Conservation (phyloP, 108 stramenopile genomes). For the Skeletonema menzelii region DNA sequence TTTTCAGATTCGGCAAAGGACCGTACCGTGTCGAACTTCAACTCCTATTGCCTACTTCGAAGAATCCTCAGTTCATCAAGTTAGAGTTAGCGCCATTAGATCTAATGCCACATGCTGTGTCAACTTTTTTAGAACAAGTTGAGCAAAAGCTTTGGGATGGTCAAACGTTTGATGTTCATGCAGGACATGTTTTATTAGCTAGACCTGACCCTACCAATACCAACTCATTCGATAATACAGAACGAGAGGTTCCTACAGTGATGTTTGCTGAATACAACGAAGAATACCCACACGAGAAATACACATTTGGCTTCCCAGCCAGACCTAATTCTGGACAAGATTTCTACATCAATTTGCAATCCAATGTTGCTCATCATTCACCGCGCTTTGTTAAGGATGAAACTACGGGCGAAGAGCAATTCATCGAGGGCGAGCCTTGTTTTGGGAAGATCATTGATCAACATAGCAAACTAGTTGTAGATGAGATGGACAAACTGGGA, state of each 20-base stretch:
- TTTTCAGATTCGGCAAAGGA: slow-evolving; percentile 44
- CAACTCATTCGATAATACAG: slow-evolving; percentile 32
- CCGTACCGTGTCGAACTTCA: slow-evolving; percentile 60
- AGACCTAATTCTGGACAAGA: slow-evolving; percentile 68
- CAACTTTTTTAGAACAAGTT: slow-evolving; percentile 76
- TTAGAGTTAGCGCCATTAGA: slow-evolving; percentile 63
- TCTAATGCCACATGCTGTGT: slow-evolving; percentile 72
- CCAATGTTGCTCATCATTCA: slow-evolving; percentile 79
- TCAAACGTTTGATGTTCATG: slow-evolving; percentile 62
- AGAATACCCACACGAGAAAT: slow-evolving; percentile 62
- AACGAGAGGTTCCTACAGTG: slow-evolving; percentile 42
- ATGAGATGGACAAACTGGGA: slow-evolving; percentile 38
- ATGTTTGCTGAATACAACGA: slow-evolving; percentile 75
- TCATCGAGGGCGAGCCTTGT: slow-evolving; percentile 90
- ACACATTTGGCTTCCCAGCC: slow-evolving; percentile 81
- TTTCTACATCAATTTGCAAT: slow-evolving; percentile 81
- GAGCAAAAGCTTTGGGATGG: slow-evolving; percentile 65
- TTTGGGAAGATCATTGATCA: slow-evolving; percentile 70
- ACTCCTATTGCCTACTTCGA: slow-evolving; percentile 20
- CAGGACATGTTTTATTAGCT: slow-evolving; percentile 70
- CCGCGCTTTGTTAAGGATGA: slow-evolving; percentile 31
- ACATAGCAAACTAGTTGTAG: slow-evolving; percentile 40
- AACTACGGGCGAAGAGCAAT: slow-evolving; percentile 59
- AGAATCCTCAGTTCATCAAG: slow-evolving; percentile 34
- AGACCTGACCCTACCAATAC: slow-evolving; percentile 2